Base-by-base conservation (phyloP, 2,329 filamentous ascomycete genomes). In the Cercospora sp. region DNA sequence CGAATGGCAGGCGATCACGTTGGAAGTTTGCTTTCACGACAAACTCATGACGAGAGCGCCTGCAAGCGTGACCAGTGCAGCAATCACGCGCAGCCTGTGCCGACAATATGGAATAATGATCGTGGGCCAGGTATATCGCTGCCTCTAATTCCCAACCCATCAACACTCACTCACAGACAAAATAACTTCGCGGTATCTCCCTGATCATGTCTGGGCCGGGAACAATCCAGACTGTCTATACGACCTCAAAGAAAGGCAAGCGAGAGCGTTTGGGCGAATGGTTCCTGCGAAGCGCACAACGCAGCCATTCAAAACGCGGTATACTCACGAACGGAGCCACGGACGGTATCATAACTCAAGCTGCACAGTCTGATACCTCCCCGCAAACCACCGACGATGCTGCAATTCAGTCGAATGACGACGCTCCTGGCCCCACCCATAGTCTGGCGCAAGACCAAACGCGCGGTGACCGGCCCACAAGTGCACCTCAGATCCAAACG, bases 211-310 rank as follows among this genome's bases (percentile, higher is more conserved):
- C 51, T 26, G 51, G 28, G 10, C 62, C 33, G 20, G 51, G 51
- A 13, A 64, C 42, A 31, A 64, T 64, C 51, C 62, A 64, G 48
- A 64, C 62, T 5, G 62, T 64, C 16, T 64, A 64, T 55, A 64
- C 62, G 31, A 64, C 62, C 16, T 64, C 62, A 9, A 64, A 57
- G 62, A 51, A 51, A 28, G 62, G 62, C 62, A 64, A 58, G 23
- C 62, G 62, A n/a, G 62, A 64, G 23, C 62, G 51, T 16, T 33
- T 64, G 28, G 62, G 62, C 48, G 48, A 64, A 31, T 64, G 62
- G 62, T 64, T 57, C 36, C 16, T 64, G 30, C 51, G 62, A 28
- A 64, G 62, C 23, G 62, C 62, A 5, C 31, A 55, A n/a, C 62
- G 62, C 13, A 64, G 62, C 51, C 62, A 36, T 10, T 30, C 28